Percentiles rank a stretch among this genome's conserved stretches.
phyloP scores from a whole-genome alignment of 257 asterid species.

The Schizonepeta tenuifolia region DNA sequence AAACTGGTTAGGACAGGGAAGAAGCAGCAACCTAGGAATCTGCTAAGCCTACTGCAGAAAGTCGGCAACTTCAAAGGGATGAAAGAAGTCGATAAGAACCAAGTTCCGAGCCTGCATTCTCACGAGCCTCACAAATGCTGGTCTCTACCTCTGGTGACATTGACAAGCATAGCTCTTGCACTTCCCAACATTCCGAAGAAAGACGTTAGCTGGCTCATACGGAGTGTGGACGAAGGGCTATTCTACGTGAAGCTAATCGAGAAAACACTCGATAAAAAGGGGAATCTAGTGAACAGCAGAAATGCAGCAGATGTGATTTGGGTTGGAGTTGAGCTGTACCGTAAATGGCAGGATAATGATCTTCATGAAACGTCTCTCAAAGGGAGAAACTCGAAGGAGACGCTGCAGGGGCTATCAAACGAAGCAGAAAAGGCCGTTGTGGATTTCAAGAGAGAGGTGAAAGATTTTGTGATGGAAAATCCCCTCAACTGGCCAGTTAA shows the following conservation, averaged over 20 bases:
- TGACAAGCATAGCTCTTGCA: conserved; percentile 49
- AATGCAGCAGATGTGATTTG: conserved; percentile 48
- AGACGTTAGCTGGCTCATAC: conserved; percentile 32
- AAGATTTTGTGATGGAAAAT: conserved; percentile 38
- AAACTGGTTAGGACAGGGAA: conserved; percentile 21
- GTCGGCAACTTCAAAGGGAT: conserved; percentile 41
- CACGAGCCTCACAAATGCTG: conserved; percentile 59
- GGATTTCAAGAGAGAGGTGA: conserved; percentile 39
- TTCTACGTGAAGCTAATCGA: conserved; percentile 46
- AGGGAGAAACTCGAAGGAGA: conserved; percentile 43
- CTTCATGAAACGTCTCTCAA: conserved; percentile 45
- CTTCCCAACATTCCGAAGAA: conserved; percentile 44
- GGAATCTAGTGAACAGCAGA: conserved; percentile 37
- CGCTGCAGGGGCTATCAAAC: conserved; percentile 37
- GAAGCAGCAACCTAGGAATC: conserved; percentile 23
- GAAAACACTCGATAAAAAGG: conserved; percentile 41
- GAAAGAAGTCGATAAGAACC: conserved; percentile 40
- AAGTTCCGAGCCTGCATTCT: conserved; percentile 47
- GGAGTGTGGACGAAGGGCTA: conserved; percentile 47
- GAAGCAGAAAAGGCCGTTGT: conserved; percentile 37
- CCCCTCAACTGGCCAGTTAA: conserved; percentile 52
- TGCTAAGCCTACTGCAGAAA: conserved; percentile 25
- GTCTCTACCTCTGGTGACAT: conserved; percentile 52
- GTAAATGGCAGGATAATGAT: conserved; percentile 49
- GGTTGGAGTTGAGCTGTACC: conserved; percentile 47